Evolutionary conservation across 345 rosid species (phyloP).

Genomic region (Camelina hispida): DNA sequence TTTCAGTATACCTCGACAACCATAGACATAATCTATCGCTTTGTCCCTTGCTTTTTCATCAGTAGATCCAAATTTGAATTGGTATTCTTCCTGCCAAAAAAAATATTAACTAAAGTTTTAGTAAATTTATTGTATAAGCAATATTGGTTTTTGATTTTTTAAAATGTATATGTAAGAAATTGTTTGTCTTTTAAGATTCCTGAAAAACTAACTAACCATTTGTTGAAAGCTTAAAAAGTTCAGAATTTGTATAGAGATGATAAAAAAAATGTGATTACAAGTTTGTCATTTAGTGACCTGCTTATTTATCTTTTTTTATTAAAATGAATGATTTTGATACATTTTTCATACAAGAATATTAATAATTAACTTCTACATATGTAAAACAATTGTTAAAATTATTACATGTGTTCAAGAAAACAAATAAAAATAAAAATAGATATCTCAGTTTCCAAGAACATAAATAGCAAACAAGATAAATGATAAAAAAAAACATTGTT

Average conservation of each 20-base stretch:
- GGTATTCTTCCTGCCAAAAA: not conserved
- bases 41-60: not conserved
- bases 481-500: no score
- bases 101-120: not conserved
- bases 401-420: not conserved
- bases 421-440: no score
- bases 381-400: not conserved
- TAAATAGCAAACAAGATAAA: no score
- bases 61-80: not conserved
- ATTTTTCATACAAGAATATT: not conserved
- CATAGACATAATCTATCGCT: not conserved
- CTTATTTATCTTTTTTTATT: not conserved
- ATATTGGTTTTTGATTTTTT: not conserved
- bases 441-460: no score
- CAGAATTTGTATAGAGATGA: not conserved
- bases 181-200: not conserved
- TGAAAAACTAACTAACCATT: not conserved
- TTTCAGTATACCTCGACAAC: not conserved
- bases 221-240: not conserved
- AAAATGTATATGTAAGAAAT: not conserved
- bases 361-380: not conserved
- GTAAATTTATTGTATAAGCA: not conserved
- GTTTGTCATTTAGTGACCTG: not conserved
- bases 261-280: not conserved
- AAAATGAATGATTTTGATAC: not conserved